These are phyloP conservation scores for Chrysanthemum makinoi DNA, from an alignment of 129 eudicot species.

Conservation along the genomic window DNA sequence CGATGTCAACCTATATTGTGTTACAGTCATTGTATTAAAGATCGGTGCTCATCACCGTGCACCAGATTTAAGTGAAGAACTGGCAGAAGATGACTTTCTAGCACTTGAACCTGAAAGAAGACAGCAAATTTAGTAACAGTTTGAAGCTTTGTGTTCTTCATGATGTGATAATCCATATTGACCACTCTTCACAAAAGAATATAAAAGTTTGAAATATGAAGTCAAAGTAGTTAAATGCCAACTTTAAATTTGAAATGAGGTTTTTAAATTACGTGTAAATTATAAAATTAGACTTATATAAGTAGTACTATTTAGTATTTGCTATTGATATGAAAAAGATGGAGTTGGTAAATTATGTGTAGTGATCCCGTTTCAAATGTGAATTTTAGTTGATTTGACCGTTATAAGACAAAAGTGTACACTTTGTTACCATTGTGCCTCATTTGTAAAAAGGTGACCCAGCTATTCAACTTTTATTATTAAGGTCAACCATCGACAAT, in stretches of 20 bases:
- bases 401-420: background rate
- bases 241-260: background rate
- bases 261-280: background rate
- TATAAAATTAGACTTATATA: background rate
- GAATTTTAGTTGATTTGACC: background rate
- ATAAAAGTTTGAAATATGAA: slow-evolving; percentile 8
- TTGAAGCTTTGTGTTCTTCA: slow-evolving; percentile 4
- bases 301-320: no score
- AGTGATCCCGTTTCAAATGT: background rate
- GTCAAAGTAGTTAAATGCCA: slow-evolving; percentile 18
- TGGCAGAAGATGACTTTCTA: slow-evolving; percentile 30
- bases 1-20: slow-evolving; percentile 21
- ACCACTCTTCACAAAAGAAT: slow-evolving; percentile 8
- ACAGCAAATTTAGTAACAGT: slow-evolving; percentile 13
- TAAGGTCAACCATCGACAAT: no score
- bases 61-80: slow-evolving; percentile 30
- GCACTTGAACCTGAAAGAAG: slow-evolving; percentile 29
- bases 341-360: slow-evolving; percentile 14
- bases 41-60: slow-evolving; percentile 18
- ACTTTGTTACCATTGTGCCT: no score
- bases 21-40: slow-evolving; percentile 13
- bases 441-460: no score
- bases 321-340: background rate
- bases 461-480: no score
- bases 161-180: slow-evolving; percentile 1